Evolutionary conservation across 2,329 filamentous ascomycete genomes (phyloP).

Genomic region (Rachicladosporium sp.): DNA sequence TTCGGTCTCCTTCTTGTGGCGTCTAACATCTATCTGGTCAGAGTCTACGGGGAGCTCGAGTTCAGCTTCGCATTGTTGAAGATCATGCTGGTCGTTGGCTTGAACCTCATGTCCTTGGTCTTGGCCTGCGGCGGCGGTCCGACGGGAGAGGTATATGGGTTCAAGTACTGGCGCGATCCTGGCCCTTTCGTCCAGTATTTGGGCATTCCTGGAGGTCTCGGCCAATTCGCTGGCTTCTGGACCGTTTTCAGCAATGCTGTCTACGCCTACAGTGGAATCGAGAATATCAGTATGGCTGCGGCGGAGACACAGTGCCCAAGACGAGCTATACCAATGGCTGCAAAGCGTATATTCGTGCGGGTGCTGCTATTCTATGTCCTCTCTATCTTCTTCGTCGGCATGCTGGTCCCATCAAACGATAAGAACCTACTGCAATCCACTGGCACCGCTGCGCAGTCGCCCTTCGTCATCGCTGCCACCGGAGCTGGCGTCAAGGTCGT

Average conservation of each 20-base stretch:
- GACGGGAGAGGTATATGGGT: constrained; percentile 27
- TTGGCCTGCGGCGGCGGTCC: constrained; percentile 33
- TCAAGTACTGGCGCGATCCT: constrained; percentile 32
- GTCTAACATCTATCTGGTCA: constrained; percentile 32
- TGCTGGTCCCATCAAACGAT: constrained; percentile 29
- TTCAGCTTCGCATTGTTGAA: constrained; percentile 36
- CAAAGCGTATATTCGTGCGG: constrained; percentile 12
- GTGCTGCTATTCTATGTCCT: constrained; percentile 28
- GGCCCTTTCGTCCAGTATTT: constrained; percentile 32
- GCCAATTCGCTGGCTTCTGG: constrained; percentile 33
- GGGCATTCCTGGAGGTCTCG: constrained; percentile 17
- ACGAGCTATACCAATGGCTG: constrained; percentile 12
- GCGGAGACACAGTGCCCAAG: constrained; percentile 14
- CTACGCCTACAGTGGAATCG: constrained; percentile 15
- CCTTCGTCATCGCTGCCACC: constrained; percentile 47
- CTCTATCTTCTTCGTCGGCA: constrained; percentile 24
- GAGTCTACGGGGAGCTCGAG: constrained; percentile 35
- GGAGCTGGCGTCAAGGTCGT: constrained; percentile 48
- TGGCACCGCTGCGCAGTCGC: constrained; percentile 31
- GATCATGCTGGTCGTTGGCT: constrained; percentile 31
- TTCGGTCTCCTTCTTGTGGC: constrained; percentile 25
- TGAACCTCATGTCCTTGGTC: constrained; percentile 32
- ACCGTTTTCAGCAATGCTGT: constrained; percentile 13
- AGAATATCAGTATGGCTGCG: constrained; percentile 14
- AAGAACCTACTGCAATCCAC: constrained; percentile 14